phyloP scores from a whole-genome alignment of 2,329 filamentous ascomycete genomes.

The Cercospora zeina region DNA sequence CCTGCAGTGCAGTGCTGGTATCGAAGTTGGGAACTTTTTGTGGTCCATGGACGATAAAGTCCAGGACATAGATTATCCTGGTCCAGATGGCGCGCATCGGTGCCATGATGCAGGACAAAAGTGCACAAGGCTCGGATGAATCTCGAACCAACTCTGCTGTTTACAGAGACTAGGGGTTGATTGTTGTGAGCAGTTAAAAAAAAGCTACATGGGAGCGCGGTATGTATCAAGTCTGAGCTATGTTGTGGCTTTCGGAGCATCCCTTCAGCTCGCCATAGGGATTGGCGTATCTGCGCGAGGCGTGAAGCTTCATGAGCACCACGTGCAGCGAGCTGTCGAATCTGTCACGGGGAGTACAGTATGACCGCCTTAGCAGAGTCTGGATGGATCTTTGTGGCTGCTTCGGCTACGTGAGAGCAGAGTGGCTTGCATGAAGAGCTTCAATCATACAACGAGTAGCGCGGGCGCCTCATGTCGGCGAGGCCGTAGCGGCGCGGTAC shows the following conservation, averaged over 20 bases:
- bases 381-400: conserved; percentile 1
- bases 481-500: conserved; percentile 5
- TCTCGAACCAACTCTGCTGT: neutral
- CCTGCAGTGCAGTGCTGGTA: neutral
- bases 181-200: neutral
- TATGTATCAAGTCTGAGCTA: neutral
- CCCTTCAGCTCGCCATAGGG: neutral
- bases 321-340: neutral
- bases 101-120: neutral
- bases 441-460: neutral
- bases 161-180: neutral
- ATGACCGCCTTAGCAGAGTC: neutral
- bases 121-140: neutral
- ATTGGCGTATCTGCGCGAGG: neutral
- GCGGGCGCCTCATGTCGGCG: neutral
- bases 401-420: neutral
- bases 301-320: neutral
- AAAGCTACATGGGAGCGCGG: neutral
- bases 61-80: neutral
- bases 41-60: neutral
- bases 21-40: neutral
- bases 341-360: neutral
- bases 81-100: neutral
- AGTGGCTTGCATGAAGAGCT: neutral
- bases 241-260: neutral